Evolutionary conservation across 1,139 yeast species (phyloP).

Genomic region (Fermentozyma sake): DNA sequence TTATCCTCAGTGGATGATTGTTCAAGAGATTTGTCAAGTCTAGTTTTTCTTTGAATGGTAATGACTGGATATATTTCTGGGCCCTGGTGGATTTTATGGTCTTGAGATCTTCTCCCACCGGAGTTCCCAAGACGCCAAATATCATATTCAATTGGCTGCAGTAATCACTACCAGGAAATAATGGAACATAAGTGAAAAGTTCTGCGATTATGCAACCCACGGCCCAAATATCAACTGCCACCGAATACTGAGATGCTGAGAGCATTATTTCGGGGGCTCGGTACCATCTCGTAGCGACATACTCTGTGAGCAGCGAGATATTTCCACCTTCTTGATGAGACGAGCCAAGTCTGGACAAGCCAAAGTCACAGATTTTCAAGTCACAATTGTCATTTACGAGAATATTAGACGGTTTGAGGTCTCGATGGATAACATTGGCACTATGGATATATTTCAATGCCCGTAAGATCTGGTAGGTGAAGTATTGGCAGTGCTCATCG

Average conservation of each 20-base stretch:
- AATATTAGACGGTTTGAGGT: slow-evolving; percentile 88
- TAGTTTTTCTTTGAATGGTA: slow-evolving; percentile 36
- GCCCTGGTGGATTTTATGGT: slow-evolving; percentile 60
- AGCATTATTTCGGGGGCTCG: slow-evolving; percentile 79
- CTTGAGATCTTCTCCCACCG: slow-evolving; percentile 51
- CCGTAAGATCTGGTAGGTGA: slow-evolving; percentile 80
- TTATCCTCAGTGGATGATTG: slow-evolving; percentile 12
- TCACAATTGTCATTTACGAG: slow-evolving; percentile 94
- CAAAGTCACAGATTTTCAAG: slow-evolving; percentile 94
- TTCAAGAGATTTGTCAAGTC: slow-evolving; percentile 9
- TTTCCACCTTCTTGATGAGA: slow-evolving; percentile 16
- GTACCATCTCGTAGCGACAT: slow-evolving; percentile 79
- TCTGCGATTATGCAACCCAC: slow-evolving; percentile 77
- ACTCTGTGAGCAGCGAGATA: slow-evolving; percentile 54
- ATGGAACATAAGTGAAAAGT: slow-evolving; percentile 53
- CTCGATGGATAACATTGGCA: slow-evolving; percentile 96
- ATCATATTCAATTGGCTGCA: slow-evolving; percentile 62
- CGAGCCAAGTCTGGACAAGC: slow-evolving; percentile 44
- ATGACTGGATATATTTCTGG: slow-evolving; percentile 52
- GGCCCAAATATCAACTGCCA: slow-evolving; percentile 75
- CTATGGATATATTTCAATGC: slow-evolving; percentile 95
- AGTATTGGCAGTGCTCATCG: slow-evolving; percentile 67
- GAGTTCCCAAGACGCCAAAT: slow-evolving; percentile 62
- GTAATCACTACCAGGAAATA: slow-evolving; percentile 79
- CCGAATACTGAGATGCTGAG: slow-evolving; percentile 62